phyloP scores from a whole-genome alignment of 2,329 filamentous ascomycete genomes.

The Xylaria sp. region DNA sequence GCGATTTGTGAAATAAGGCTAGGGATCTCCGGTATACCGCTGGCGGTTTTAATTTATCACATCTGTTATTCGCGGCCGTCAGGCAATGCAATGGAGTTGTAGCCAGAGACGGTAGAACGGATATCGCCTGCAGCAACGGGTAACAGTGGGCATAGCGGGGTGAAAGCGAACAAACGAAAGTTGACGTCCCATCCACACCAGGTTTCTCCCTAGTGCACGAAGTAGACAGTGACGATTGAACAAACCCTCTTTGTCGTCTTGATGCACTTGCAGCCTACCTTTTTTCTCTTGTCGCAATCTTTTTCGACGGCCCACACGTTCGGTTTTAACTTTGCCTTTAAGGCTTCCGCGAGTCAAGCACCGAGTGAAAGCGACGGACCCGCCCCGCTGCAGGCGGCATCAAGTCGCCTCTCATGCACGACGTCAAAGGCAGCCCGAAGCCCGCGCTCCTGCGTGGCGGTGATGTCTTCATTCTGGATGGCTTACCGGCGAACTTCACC shows the following conservation, averaged over 20 bases:
- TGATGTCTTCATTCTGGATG: slow-evolving; percentile 59
- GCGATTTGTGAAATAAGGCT: too few species aligned
- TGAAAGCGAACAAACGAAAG: slow-evolving; percentile 18
- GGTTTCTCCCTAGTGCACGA: not conserved
- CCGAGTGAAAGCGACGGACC: slow-evolving; percentile 12
- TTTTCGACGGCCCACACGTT: not conserved
- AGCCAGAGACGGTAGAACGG: slow-evolving; percentile 1
- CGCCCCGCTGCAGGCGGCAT: slow-evolving; percentile 1
- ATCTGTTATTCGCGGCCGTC: too few species aligned
- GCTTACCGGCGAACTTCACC: slow-evolving; percentile 56
- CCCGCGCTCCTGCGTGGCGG: slow-evolving; percentile 44
- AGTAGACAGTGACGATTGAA: not conserved
- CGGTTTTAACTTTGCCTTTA: slow-evolving; percentile 32
- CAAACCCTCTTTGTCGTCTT: not conserved
- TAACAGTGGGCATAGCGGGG: slow-evolving; percentile 36
- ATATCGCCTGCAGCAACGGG: slow-evolving; percentile 26
- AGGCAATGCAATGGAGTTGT: too few species aligned
- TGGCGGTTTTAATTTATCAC: too few species aligned
- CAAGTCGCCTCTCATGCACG: slow-evolving; percentile 27
- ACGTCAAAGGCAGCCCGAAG: slow-evolving; percentile 28
- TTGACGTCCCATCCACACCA: slow-evolving; percentile 25
- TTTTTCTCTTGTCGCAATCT: not conserved
- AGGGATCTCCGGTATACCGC: too few species aligned
- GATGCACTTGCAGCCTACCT: too few species aligned
- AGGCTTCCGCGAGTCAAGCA: slow-evolving; percentile 32